phyloP scores from a whole-genome alignment of 352 stramenopile genomes.

The Elongisporangium undulatum region DNA sequence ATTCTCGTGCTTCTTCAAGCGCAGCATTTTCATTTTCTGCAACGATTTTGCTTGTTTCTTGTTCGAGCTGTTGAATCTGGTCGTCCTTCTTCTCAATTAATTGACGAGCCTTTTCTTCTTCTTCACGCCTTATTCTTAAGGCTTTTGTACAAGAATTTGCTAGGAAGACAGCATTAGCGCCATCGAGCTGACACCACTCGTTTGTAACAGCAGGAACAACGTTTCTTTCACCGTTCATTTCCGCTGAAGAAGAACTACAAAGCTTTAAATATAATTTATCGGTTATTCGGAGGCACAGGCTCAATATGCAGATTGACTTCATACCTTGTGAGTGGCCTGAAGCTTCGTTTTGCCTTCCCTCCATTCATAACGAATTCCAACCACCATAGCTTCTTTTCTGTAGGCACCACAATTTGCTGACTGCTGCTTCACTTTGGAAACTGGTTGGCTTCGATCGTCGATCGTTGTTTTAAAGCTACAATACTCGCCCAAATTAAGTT shows the following conservation, averaged over 20 bases:
- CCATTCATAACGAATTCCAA: conserved; percentile 67
- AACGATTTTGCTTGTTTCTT: conserved; percentile 36
- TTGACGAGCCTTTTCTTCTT: conserved; percentile 27
- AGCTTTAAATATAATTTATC: background rate
- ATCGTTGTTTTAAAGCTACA: conserved; percentile 47
- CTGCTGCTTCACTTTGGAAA: background rate
- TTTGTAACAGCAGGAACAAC: background rate
- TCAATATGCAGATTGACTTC: background rate
- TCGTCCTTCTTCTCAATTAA: conserved; percentile 27
- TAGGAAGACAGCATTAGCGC: conserved; percentile 45
- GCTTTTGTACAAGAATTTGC: conserved; percentile 34
- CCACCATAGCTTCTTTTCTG: conserved; percentile 33
- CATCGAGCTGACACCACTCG: conserved; percentile 36
- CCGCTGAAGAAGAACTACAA: background rate
- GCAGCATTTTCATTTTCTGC: conserved; percentile 24
- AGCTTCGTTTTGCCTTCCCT: conserved; percentile 59
- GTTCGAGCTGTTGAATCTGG: conserved; percentile 33
- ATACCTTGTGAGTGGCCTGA: conserved; percentile 55
- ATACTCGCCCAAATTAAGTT: conserved; percentile 41
- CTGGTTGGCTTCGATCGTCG: background rate
- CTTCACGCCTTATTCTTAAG: conserved; percentile 21
- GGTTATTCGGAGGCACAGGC: no score
- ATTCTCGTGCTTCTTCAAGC: conserved; percentile 27
- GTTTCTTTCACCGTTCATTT: background rate
- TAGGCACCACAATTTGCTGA: conserved; percentile 7